These are phyloP conservation scores for Cucurbitaria berberidis DNA, from an alignment of 2,329 filamentous ascomycete genomes.

Conservation along the genomic window DNA sequence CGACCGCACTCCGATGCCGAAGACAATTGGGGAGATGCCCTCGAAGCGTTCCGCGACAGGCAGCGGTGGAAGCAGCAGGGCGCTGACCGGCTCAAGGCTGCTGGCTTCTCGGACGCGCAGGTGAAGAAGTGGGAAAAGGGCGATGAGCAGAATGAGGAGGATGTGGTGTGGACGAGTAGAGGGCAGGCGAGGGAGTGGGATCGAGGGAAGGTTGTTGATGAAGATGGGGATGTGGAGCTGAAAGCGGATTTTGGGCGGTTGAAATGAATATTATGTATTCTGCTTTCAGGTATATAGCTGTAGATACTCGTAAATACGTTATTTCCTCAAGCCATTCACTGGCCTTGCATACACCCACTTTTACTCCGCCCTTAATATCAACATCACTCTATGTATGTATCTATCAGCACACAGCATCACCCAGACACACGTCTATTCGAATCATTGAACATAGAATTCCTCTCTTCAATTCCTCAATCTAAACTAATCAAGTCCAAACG, in stretches of 20 bases:
- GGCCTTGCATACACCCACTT: too few species aligned
- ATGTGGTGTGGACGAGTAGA: slow-evolving; percentile 74
- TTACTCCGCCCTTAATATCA: too few species aligned
- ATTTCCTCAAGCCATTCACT: too few species aligned
- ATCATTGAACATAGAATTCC: too few species aligned
- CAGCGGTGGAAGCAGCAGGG: slow-evolving; percentile 77
- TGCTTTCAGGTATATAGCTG: too few species aligned
- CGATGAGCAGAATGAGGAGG: slow-evolving; percentile 65
- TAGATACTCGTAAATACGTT: too few species aligned
- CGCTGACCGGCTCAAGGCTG: slow-evolving; percentile 74
- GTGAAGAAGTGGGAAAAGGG: slow-evolving; percentile 74
- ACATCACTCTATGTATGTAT: too few species aligned
- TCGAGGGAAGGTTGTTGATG: slow-evolving; percentile 65
- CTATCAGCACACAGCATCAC: too few species aligned
- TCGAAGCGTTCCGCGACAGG: slow-evolving; percentile 81
- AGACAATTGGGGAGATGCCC: slow-evolving; percentile 78
- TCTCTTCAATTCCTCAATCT: too few species aligned
- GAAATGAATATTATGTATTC: slow-evolving; percentile 13
- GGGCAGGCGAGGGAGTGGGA: slow-evolving; percentile 74
- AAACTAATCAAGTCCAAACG: background rate
- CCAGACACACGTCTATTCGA: too few species aligned
- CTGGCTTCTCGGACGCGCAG: slow-evolving; percentile 78
- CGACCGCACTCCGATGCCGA: slow-evolving; percentile 56
- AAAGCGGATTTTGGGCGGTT: slow-evolving; percentile 57
- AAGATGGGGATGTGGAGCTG: slow-evolving; percentile 60